Evolutionary conservation across 805 yeast genomes (phyloP).

Genomic region (Candida succiphila): DNA sequence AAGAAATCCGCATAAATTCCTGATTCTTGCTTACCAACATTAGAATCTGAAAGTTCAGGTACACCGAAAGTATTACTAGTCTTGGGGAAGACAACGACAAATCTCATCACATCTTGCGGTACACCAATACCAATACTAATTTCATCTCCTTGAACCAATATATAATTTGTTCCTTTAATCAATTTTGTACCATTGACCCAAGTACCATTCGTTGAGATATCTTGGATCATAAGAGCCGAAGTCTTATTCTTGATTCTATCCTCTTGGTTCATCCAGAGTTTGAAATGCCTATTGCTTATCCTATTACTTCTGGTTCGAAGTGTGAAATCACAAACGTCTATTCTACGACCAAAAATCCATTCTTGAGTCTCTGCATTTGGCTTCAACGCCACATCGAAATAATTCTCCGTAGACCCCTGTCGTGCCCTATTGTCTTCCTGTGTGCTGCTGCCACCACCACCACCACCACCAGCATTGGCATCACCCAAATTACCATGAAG

Average conservation of each 20-base stretch:
- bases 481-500: neutral
- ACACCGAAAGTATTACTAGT: neutral
- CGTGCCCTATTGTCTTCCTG: constrained; percentile 7
- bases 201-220: constrained; percentile 88
- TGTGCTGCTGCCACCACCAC: constrained; percentile 2
- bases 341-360: constrained; percentile 59
- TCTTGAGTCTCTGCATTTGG: constrained; percentile 13
- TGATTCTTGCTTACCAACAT: constrained; percentile 5
- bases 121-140: constrained; percentile 86
- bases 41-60: neutral
- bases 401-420: constrained; percentile 6
- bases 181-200: constrained; percentile 66
- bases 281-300: constrained; percentile 64
- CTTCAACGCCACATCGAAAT: constrained; percentile 21
- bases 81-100: constrained; percentile 39
- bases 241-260: constrained; percentile 27
- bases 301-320: constrained; percentile 52
- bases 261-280: constrained; percentile 53
- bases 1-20: constrained; percentile 43
- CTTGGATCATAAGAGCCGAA: constrained; percentile 46
- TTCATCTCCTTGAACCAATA: constrained; percentile 87
- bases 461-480: neutral
- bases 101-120: constrained; percentile 50
- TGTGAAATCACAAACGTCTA: constrained; percentile 47
- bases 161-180: constrained; percentile 68